Percentiles rank a stretch among this genome's conserved stretches.
phyloP scores from a whole-genome alignment of 148 eudicot species.

The Fagopyrum esculentum region DNA sequence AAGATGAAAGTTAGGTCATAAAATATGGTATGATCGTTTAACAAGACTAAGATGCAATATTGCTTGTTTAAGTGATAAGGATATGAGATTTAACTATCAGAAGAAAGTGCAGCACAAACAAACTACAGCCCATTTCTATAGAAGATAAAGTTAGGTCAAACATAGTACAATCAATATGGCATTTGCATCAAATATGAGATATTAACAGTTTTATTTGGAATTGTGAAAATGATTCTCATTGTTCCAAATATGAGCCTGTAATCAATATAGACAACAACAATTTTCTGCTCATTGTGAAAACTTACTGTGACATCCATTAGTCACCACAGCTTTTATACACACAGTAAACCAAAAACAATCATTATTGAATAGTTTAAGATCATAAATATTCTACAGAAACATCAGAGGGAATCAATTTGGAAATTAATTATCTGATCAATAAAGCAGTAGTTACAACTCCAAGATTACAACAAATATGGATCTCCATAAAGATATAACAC shows the following conservation, averaged over 20 bases:
- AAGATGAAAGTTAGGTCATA: background rate
- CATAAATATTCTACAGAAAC: background rate
- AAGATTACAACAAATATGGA: background rate
- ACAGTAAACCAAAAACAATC: background rate
- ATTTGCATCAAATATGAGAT: too few species aligned
- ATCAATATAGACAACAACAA: background rate
- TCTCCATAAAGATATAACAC: constrained; percentile 17
- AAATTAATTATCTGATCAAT: background rate
- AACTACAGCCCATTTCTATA: background rate
- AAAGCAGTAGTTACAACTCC: background rate
- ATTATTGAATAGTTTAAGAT: background rate
- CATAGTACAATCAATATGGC: too few species aligned
- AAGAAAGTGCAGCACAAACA: constrained; percentile 3
- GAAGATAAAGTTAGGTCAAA: too few species aligned
- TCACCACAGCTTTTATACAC: background rate
- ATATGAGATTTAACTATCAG: background rate
- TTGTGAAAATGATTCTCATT: background rate
- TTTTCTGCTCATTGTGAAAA: background rate
- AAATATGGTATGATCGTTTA: background rate
- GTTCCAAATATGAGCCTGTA: background rate
- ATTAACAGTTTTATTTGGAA: background rate
- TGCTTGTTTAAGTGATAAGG: background rate
- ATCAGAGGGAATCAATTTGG: background rate
- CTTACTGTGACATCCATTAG: background rate
- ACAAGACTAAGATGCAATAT: background rate